Evolutionary conservation across 2,329 filamentous ascomycete genomes (phyloP).

Genomic region (Blastomyces silverae): DNA sequence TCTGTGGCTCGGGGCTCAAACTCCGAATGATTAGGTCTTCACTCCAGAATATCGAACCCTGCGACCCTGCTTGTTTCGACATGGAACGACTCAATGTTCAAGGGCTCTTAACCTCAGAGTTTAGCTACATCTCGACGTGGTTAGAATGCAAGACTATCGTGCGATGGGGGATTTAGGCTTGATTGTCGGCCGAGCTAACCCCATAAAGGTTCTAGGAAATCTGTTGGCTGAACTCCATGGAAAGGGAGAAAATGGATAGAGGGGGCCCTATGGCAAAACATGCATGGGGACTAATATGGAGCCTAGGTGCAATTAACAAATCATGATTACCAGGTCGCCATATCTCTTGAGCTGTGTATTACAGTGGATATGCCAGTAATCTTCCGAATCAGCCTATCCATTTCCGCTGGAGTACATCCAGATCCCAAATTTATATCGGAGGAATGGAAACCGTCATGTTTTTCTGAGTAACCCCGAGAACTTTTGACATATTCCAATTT

Average conservation of each 20-base stretch:
- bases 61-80: background rate
- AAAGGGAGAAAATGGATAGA: background rate
- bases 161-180: background rate
- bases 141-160: background rate
- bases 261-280: background rate
- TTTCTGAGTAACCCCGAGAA: background rate
- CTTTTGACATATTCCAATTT: background rate
- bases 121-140: background rate
- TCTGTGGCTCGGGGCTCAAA: too few species aligned
- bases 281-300: background rate
- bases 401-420: background rate
- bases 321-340: background rate
- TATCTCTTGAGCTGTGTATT: background rate
- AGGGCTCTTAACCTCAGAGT: background rate
- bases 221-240: background rate
- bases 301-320: background rate
- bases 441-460: background rate
- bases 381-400: background rate
- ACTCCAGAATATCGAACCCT: background rate
- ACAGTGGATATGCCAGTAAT: background rate
- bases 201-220: background rate
- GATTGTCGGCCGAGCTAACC: background rate
- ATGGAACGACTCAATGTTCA: background rate
- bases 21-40: too few species aligned
- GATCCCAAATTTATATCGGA: background rate